Conservation (phyloP, 305 asterid genomes). For the Plantago coronopus region DNA sequence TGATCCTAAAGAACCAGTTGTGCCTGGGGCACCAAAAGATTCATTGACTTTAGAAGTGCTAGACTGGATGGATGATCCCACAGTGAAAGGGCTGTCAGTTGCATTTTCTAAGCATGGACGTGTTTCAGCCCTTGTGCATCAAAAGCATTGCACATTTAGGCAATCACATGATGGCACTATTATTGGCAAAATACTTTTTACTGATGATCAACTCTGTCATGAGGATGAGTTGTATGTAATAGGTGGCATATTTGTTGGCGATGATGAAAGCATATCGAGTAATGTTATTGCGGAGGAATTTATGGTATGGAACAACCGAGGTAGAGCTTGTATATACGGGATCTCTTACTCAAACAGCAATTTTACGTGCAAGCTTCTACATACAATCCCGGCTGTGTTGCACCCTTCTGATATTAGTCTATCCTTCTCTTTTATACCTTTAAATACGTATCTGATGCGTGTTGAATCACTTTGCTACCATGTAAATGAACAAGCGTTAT, state of each 20-base stretch:
- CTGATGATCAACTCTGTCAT: slow-evolving; percentile 51
- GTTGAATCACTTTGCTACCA: slow-evolving; percentile 64
- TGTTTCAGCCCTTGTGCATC: slow-evolving; percentile 65
- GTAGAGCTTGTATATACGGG: slow-evolving; percentile 60
- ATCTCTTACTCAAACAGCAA: slow-evolving; percentile 45
- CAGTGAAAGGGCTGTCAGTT: slow-evolving; percentile 45
- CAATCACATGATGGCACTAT: slow-evolving; percentile 47
- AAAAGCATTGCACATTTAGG: slow-evolving; percentile 67
- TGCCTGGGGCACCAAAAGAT: slow-evolving; percentile 33
- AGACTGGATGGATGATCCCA: slow-evolving; percentile 51
- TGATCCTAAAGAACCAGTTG: slow-evolving; percentile 39
- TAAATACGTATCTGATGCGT: slow-evolving; percentile 49
- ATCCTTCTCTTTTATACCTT: slow-evolving; percentile 52
- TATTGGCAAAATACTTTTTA: slow-evolving; percentile 63
- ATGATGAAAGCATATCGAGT: slow-evolving; percentile 32
- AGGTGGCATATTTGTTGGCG: slow-evolving; percentile 63
- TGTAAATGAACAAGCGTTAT: slow-evolving; percentile 48
- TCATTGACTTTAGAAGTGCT: slow-evolving; percentile 37
- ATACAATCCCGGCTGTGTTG: slow-evolving; percentile 51
- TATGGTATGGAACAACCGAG: slow-evolving; percentile 74
- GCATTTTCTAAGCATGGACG: slow-evolving; percentile 51
- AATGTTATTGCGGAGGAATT: slow-evolving; percentile 48
- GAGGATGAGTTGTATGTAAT: slow-evolving; percentile 43
- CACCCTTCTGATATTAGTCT: slow-evolving; percentile 36
- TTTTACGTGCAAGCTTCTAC: slow-evolving; percentile 47